Evolutionary conservation across 352 stramenopile genomes (phyloP), one percentile per base, ranked within the genome.

Genomic region (Globisporangium uncinulatum): DNA sequence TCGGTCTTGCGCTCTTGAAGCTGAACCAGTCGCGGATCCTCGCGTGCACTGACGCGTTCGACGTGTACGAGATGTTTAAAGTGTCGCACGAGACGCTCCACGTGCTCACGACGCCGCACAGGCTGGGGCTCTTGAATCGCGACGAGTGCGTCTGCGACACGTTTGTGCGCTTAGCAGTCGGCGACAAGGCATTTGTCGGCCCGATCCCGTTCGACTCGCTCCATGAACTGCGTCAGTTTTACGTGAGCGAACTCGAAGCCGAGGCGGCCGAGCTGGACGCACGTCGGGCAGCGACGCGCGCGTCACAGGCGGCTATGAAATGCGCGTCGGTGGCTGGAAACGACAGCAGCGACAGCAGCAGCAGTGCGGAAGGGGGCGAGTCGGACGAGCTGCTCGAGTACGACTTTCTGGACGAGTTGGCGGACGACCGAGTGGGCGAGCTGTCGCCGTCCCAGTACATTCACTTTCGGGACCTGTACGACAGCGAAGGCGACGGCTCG

Each of bases 61-160:
- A 92, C 45, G 83, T 93, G 53, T 92, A 92, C 60, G 83, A 89
- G 67, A 79, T 90, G 75, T 86, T 92, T 46, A 87, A 89, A 54
- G 72, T 92, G 46, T 82, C 76, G 24, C 71, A 87, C 56, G 71
- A 88, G 21, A 77, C 68, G 36, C 63, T 94, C 36, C 63, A 65
- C 53, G 54, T 78, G 31, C 56, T 92, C 43, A 89, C 76, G 44
- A 66, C 73, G 32, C 80, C 84, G 21, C 73, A 87, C 43, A 69
- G 78, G 4, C 60, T 71, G 34, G 76, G 79, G 3, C 43, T 89
- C 4, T 51, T 92, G 3, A 86, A 90, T 39, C 76, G 81, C n/a
- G 84, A 94, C 60, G 79, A 91, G 42, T 92, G 82, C 43, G 74
- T 92, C 19, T 92, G 82, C 61, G 84, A 94, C 62, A 94, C 83